Conservation (phyloP, 164 flowering plant species). For the Saururus chinensis region DNA sequence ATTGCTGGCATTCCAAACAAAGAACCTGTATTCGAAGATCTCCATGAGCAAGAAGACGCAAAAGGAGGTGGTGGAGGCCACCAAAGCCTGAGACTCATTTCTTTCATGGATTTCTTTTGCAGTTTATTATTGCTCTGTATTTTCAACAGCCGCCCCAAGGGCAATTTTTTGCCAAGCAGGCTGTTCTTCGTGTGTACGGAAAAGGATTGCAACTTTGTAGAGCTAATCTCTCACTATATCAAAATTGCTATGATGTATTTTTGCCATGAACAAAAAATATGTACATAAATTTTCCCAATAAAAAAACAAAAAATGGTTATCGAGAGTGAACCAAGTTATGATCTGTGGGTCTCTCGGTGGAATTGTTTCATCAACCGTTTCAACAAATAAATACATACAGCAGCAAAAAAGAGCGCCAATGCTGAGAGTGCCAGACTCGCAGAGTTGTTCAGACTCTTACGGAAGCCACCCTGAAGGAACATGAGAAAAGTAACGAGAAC, state of each 20-base stretch:
- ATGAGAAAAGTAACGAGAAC: background rate
- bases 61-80: background rate
- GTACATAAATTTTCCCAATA: no score
- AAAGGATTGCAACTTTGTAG: no score
- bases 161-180: no score
- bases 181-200: no score
- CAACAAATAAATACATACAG: conserved; percentile 61
- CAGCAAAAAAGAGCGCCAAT: conserved; percentile 55
- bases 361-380: conserved; percentile 66
- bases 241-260: no score
- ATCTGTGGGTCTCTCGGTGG: conserved; percentile 46
- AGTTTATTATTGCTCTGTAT: background rate
- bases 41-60: conserved; percentile 21
- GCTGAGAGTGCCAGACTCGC: conserved; percentile 54
- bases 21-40: conserved; percentile 36
- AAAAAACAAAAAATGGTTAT: no score
- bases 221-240: no score
- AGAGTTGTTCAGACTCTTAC: conserved; percentile 35
- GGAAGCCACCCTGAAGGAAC: conserved; percentile 48
- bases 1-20: conserved; percentile 44
- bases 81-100: conserved; percentile 16
- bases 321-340: conserved; percentile 13
- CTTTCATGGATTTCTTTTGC: background rate
- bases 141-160: no score
- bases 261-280: no score